Percentiles rank a stretch among this genome's conserved stretches.
Evolutionary conservation across 176 grass and related monocot species (phyloP).

Genomic region (Elymus sibiricus): DNA sequence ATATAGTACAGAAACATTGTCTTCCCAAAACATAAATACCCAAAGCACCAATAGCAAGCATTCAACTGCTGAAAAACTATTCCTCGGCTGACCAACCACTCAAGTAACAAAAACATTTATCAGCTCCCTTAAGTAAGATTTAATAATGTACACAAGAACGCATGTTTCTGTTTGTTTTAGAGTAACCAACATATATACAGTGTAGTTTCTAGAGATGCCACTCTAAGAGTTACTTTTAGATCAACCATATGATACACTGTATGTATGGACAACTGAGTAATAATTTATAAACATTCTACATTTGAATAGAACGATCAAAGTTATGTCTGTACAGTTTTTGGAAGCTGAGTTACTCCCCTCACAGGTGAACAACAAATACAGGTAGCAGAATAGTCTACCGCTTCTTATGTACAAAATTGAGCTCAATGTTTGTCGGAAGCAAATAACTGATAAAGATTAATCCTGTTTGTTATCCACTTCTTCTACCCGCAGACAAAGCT

Average conservation of each 20-base stretch:
- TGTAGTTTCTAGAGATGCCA: slow-evolving; percentile 23
- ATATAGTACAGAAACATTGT: too few species aligned
- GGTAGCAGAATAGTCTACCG: slow-evolving; percentile 50
- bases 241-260: slow-evolving; percentile 34
- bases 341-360: slow-evolving; percentile 51
- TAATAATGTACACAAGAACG: slow-evolving; percentile 11
- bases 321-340: slow-evolving; percentile 68
- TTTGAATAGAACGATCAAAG: slow-evolving; percentile 48
- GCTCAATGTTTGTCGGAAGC: slow-evolving; percentile 45
- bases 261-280: slow-evolving; percentile 7
- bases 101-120: not conserved
- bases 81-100: not conserved
- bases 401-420: slow-evolving; percentile 61
- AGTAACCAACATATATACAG: slow-evolving; percentile 24
- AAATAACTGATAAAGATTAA: slow-evolving; percentile 34
- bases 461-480: slow-evolving; percentile 34
- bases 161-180: not conserved
- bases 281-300: slow-evolving; percentile 50
- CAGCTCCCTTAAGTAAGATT: not conserved
- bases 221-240: not conserved
- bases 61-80: not conserved
- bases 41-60: not conserved
- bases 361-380: slow-evolving; percentile 48
- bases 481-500: slow-evolving; percentile 45
- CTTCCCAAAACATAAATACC: too few species aligned